Evolutionary conservation across 2,329 filamentous ascomycete species (phyloP), one percentile per base, ranked within the genome.

Genomic region (Cordyceps farinosa): DNA sequence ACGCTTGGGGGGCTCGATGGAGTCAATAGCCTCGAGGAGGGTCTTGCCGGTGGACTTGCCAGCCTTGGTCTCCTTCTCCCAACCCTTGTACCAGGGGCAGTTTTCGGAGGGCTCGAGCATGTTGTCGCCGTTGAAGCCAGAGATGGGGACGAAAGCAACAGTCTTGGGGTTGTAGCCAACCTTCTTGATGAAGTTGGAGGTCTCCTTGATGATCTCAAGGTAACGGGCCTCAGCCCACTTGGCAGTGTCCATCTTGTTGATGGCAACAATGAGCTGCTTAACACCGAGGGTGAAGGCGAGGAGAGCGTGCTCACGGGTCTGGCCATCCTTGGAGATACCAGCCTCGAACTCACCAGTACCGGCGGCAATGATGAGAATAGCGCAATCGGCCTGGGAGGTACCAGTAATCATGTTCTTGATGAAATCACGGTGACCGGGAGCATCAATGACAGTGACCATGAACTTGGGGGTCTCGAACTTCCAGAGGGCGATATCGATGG

Each of bases 371-470:
- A 99, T 98, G 87, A 99, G 93, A 82, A 99, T 92, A 78, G 95
- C 95, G 85, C 95, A 98, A 80, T 99, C 95, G 76, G 95, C 95
- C 90, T 98, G 95, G 82, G 95, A 99, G 79, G 95, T 98, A 93
- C 95, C 95, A 90, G 95, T 98, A 83, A 99, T 99, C 95, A 99
- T 99, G 93, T 98, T 99, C 94, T 99, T 99, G 92, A 99, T 98
- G 89, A 98, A 99, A 80, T 99, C 95, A 95, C 95, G 94, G 85
- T 99, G 95, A 84, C 95, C 95, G 78, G 95, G 95, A 82, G 95
- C 95, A 79, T 99, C 90, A 84, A 96, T 97, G 86, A 97, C 93
- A 77, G 94, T 97, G 83, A 97, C 92, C 80, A 92, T 90, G 88
- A 96, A 97, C 85, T 90, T 96, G 78, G 90, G 89, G 76, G 95